Conservation (phyloP, 768 basidiomycete genomes). For the Kwoniella dendrophila region DNA sequence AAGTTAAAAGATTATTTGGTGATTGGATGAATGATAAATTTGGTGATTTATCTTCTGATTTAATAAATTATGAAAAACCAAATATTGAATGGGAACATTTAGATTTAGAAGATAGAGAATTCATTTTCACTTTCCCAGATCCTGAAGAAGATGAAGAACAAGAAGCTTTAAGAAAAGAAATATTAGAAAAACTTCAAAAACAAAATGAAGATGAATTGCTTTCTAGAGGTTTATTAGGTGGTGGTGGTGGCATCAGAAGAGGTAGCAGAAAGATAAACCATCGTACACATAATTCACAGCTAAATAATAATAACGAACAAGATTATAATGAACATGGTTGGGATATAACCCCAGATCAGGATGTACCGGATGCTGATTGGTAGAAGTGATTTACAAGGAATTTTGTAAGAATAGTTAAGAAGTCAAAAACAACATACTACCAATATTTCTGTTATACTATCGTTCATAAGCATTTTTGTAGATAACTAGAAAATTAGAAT, state of each 20-base stretch:
- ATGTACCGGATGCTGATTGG: slow-evolving; percentile 1
- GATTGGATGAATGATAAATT: slow-evolving; percentile 46
- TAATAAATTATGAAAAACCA: slow-evolving; percentile 28
- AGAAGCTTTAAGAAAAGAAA: neutral
- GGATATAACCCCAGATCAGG: neutral
- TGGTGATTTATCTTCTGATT: slow-evolving; percentile 19
- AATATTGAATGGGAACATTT: slow-evolving; percentile 16
- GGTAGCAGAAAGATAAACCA: too few species aligned
- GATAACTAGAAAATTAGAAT: too few species aligned
- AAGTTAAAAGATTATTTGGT: slow-evolving; percentile 19
- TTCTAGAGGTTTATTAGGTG: too few species aligned
- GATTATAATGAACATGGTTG: neutral
- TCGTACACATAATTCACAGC: too few species aligned
- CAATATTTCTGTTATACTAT: too few species aligned
- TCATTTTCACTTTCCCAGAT: neutral
- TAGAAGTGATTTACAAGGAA: too few species aligned
- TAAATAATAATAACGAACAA: slow-evolving; percentile 1
- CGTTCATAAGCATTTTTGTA: too few species aligned
- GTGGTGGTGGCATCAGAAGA: too few species aligned
- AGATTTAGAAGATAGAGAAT: slow-evolving; percentile 4
- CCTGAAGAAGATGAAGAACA: neutral
- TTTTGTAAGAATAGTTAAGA: too few species aligned
- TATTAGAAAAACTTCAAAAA: neutral
- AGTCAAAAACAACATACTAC: too few species aligned
- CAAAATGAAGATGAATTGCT: neutral